These are phyloP conservation scores for Fusarium irregulare DNA, from an alignment of 2,329 filamentous ascomycete genomes.

Conservation along the genomic window DNA sequence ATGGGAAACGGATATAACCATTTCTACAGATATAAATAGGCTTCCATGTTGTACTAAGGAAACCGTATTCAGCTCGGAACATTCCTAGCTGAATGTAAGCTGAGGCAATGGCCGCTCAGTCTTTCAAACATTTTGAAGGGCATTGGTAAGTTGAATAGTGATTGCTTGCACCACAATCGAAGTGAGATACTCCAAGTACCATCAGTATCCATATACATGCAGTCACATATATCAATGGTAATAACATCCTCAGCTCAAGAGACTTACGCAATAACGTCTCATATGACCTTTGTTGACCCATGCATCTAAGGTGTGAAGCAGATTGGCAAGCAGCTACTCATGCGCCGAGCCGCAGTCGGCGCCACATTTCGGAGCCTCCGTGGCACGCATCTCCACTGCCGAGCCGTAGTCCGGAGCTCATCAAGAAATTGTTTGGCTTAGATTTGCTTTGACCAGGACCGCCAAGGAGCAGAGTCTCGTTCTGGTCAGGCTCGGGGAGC, in stretches of 20 bases:
- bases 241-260: background rate
- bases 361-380: conserved; percentile 32
- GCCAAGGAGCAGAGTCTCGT: conserved; percentile 21
- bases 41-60: background rate
- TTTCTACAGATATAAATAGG: background rate
- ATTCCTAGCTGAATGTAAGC: background rate
- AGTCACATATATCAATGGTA: background rate
- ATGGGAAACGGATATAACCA: background rate
- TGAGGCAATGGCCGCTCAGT: background rate
- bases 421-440: conserved; percentile 3
- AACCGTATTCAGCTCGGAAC: background rate
- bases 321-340: conserved; percentile 5
- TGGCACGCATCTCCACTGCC: conserved; percentile 22
- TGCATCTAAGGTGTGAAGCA: background rate
- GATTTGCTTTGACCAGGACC: conserved; percentile 6
- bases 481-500: background rate
- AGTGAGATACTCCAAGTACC: background rate
- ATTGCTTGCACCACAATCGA: background rate
- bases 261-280: background rate
- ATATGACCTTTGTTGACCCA: background rate
- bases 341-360: conserved; percentile 26
- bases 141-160: background rate
- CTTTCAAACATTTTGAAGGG: background rate
- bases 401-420: conserved; percentile 25
- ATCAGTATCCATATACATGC: background rate